Evolutionary conservation across 495 filamentous ascomycete genomes (phyloP).

Genomic region (Neurospora sp.): DNA sequence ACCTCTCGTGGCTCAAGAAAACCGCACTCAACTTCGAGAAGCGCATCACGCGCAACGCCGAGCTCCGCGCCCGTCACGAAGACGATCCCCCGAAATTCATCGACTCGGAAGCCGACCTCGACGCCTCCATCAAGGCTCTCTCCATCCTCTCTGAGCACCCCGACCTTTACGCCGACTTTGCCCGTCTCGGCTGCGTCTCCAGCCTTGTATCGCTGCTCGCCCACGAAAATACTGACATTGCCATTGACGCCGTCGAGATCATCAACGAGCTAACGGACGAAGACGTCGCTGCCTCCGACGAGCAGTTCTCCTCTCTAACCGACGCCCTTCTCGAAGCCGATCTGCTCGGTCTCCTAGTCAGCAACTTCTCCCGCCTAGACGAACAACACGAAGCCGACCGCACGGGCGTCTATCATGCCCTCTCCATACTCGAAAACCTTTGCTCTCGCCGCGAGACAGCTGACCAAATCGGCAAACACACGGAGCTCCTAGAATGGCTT

Average conservation of each 20-base stretch:
- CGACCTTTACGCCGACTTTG: conserved; percentile 75
- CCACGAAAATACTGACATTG: conserved; percentile 96
- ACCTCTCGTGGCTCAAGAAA: conserved; percentile 71
- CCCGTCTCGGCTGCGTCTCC: conserved; percentile 62
- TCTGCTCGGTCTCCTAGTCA: conserved; percentile 69
- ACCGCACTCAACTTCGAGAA: conserved; percentile 81
- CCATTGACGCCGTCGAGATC: conserved; percentile 84
- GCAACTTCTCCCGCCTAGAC: conserved; percentile 75
- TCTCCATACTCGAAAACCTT: conserved; percentile 79
- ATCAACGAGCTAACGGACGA: conserved; percentile 90
- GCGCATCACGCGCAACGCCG: conserved; percentile 85
- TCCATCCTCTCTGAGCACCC: conserved; percentile 83
- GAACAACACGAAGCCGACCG: conserved; percentile 70
- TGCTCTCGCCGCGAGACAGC: conserved; percentile 53
- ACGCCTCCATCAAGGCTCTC: conserved; percentile 78
- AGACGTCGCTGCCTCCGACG: conserved; percentile 74
- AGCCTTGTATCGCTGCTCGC: conserved; percentile 73
- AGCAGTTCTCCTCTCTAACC: conserved; percentile 74
- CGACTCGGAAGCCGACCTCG: conserved; percentile 72
- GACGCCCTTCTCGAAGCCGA: conserved; percentile 76
- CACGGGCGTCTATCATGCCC: conserved; percentile 74
- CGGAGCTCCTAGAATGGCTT: conserved; percentile 63
- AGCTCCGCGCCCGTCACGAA: conserved; percentile 81
- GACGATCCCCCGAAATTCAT: conserved; percentile 72
- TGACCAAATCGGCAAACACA: conserved; percentile 59